A percentile compares a stretch with the other conserved stretches of the same genome.
Conservation (phyloP, 148 eudicot species). For the Camellia sinensis region DNA sequence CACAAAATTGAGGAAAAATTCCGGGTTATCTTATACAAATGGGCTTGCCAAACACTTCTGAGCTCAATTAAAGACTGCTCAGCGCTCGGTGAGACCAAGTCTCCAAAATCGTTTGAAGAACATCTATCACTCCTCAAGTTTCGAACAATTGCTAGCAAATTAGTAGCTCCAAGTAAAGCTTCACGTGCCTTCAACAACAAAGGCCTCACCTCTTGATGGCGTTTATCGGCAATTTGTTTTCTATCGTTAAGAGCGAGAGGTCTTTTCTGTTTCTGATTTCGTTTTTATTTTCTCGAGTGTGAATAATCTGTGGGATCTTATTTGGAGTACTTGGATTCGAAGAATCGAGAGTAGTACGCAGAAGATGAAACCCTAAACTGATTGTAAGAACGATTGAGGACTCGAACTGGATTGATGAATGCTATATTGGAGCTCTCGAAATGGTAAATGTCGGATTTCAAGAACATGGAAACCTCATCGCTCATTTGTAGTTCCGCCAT, state of each 20-base stretch:
- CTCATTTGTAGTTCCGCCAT: slow-evolving; percentile 46
- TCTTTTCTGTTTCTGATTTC: slow-evolving; percentile 29
- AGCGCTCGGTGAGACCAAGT: slow-evolving; percentile 18
- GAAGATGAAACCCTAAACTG: slow-evolving; percentile 64
- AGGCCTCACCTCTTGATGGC: slow-evolving; percentile 71
- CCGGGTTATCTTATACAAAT: slow-evolving; percentile 59
- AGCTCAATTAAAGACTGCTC: slow-evolving; percentile 54
- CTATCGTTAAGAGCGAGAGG: slow-evolving; percentile 46
- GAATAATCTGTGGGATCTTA: slow-evolving; percentile 14
- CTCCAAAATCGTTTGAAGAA: slow-evolving; percentile 25
- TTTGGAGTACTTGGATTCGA: slow-evolving; percentile 25
- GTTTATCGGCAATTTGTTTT: slow-evolving; percentile 65
- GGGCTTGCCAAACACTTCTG: slow-evolving; percentile 75
- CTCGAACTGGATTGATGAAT: slow-evolving; percentile 79
- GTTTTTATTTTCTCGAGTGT: slow-evolving; percentile 42
- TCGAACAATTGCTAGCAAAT: slow-evolving; percentile 43
- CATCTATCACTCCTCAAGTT: slow-evolving; percentile 44
- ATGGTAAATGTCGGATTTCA: slow-evolving; percentile 54
- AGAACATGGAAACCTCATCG: slow-evolving; percentile 30
- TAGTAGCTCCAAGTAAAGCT: slow-evolving; percentile 44
- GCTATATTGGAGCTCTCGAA: slow-evolving; percentile 39
- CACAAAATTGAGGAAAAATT: slow-evolving; percentile 18
- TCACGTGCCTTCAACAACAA: slow-evolving; percentile 67
- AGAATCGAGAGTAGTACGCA: slow-evolving; percentile 80
- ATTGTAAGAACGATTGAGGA: slow-evolving; percentile 61